Conservation (phyloP, 345 rosid species). For the Gossypium anomalum region DNA sequence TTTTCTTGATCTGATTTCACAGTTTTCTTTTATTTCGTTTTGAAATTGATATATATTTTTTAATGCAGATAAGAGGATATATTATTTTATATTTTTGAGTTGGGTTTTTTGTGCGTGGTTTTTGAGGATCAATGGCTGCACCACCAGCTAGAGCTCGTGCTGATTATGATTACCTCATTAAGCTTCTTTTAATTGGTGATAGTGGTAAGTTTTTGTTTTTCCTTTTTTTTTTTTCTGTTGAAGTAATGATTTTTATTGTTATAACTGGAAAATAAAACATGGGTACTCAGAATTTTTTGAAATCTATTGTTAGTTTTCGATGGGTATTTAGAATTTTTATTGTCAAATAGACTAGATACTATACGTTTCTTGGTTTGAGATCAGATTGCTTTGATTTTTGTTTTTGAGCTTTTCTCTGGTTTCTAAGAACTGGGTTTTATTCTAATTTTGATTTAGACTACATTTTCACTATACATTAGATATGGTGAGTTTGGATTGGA, state of each 20-base stretch:
- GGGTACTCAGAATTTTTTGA: not conserved
- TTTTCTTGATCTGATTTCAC: not conserved
- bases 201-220: constrained; percentile 36
- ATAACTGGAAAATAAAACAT: not conserved
- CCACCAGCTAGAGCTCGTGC: constrained; percentile 73
- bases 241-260: not conserved
- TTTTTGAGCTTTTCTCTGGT: constrained; percentile 4
- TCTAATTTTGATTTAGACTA: not conserved
- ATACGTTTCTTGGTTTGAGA: not conserved
- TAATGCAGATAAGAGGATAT: constrained; percentile 12
- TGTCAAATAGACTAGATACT: not conserved
- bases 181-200: constrained; percentile 74
- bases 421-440: constrained; percentile 10
- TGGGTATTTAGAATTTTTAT: not conserved
- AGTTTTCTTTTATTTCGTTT: not conserved
- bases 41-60: not conserved
- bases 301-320: not conserved
- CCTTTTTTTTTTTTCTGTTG: not conserved
- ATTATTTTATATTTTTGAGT: not conserved
- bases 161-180: constrained; percentile 75
- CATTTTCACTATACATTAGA: not conserved
- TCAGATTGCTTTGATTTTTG: not conserved
- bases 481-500: not conserved
- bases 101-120: not conserved
- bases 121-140: constrained; percentile 53